Evolutionary conservation across 73 alveolate species (phyloP).

Genomic region (Loxodes magnus): DNA sequence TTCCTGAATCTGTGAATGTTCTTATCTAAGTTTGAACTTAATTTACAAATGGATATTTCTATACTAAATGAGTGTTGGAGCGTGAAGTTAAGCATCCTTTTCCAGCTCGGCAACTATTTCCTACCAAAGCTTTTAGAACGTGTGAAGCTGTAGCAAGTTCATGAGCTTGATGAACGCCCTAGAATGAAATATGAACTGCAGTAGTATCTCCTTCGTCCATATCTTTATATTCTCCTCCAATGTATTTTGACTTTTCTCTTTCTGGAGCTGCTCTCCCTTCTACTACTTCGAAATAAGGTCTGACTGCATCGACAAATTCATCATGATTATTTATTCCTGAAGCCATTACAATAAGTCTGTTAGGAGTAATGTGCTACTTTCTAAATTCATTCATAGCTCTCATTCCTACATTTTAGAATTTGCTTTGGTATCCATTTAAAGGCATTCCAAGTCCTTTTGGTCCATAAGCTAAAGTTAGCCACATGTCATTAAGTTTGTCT

Average conservation of each 20-base stretch:
- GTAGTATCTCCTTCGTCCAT: constrained; percentile 26
- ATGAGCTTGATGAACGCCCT: constrained; percentile 23
- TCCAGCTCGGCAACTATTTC: constrained; percentile 16
- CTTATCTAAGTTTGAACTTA: constrained; percentile 1
- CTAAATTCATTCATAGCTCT: constrained; percentile 26
- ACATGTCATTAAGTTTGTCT: constrained; percentile 12
- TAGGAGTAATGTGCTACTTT: constrained; percentile 34
- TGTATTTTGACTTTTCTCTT: constrained; percentile 17
- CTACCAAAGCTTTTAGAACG: constrained; percentile 18
- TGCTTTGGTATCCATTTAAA: constrained; percentile 20
- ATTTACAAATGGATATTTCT: constrained; percentile 18
- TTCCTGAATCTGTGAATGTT: constrained; percentile 33
- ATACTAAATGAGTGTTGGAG: constrained; percentile 4
- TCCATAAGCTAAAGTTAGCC: constrained; percentile 49
- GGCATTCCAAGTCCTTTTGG: constrained; percentile 44
- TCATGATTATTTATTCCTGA: constrained; percentile 40
- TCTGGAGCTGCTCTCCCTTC: constrained; percentile 21
- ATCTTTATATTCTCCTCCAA: constrained; percentile 43
- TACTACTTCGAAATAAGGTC: constrained; percentile 15
- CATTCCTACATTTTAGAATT: constrained; percentile 27
- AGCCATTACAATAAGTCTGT: constrained; percentile 31
- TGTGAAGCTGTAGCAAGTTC: constrained; percentile 18
- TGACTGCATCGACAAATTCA: constrained; percentile 39
- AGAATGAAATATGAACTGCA: constrained; percentile 28
- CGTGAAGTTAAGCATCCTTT: constrained; percentile 11